Evolutionary conservation across 2,329 filamentous ascomycete species (phyloP), one percentile per base, ranked within the genome.

Genomic region (Nemania bipapillata): DNA sequence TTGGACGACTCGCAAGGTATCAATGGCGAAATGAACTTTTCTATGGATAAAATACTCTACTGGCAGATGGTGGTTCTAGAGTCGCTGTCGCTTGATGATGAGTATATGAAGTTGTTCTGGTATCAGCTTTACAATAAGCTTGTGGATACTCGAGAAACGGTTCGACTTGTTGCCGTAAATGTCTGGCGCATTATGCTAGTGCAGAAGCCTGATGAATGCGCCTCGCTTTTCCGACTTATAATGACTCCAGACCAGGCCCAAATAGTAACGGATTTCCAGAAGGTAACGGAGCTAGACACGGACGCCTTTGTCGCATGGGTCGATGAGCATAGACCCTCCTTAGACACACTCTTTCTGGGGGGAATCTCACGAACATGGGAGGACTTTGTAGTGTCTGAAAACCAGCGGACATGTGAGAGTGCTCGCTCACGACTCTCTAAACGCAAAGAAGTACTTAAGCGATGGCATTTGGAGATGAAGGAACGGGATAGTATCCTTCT

Each of bases 31-130:
- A 89, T 90, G 0, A 86, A 91, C 28, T 83, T 86, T 0, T 93
- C 96, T 66, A 87, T 99, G 79, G 87, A 92, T 68, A 95, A 94
- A 77, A 88, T 99, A 74, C 89, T 93, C 0, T 98, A 97, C 79
- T 99, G 96, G 96, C 96, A 98, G 78, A 94, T 93, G 22, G 92
- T 97, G 20, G 89, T 99, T 17, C 83, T 99, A 17, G 90, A 90
- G 1, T 89, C 91, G 3, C 89, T 96, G 17, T 91, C 92, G 2
- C 85, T 87, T 6, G 93, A 97, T 52, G 89, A 92, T n/a, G 90
- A 93, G 9, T 92, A 92, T 76, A 87, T 97, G 75, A 91, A 91
- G 71, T 85, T 97, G 37, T 88, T 98, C 49, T 97, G 94, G 85
- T 98, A 97, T 76, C 89, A 97, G 69, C 88, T 99, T 2, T 99